Base-by-base conservation (phyloP, 345 rosid species). In the Rhizophora mangle region DNA sequence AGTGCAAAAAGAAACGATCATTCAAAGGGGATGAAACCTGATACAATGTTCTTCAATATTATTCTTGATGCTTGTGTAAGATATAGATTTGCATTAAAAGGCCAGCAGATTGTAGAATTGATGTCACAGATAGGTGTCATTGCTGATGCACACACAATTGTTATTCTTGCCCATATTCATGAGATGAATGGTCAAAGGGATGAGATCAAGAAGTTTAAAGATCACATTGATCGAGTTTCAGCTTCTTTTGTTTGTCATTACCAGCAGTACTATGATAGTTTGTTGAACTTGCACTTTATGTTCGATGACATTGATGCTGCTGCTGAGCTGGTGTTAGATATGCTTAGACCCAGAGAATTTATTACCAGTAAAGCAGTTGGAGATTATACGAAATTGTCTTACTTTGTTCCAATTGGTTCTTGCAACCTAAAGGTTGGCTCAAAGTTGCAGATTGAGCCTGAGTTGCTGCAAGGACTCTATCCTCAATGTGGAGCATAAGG, bases 111-210 rank as follows among this genome's bases (percentile, higher is more conserved):
- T 6, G 66, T 89, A 18, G 96, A 95, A 74, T 66, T 86, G 68
- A 89, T 95, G 96, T 81, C 96, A 1, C 74, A 34, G 72, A 69
- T 68, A 0, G 82, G 80, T 20, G 81, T 92, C 19, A 31, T 83
- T 73, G 96, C 96, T n/a, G 96, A 94, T 85, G 95, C 86, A 30
- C 79, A 82, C 62, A 81, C 96, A 21, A 77, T 91, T 67, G 76
- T 80, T 74, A 71, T 82, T 22, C 81, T 88, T 78, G 85, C 88
- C 11, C 82, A 62, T 68, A 52, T 94, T 71, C 85, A 87, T 69
- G 93, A 87, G 73, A 87, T 86, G 84, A 91, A 89, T 80, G 92
- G 84, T 24, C 89, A 76, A 74, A 76, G 93, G 59, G 88, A 85
- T 74, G 99, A 88, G 83, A 65, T 94, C 68, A 90, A 73, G 76